Percentiles rank a stretch among this genome's conserved stretches.
Conservation (phyloP, 78 protist species). For the Tieghemostelium lacteum region DNA sequence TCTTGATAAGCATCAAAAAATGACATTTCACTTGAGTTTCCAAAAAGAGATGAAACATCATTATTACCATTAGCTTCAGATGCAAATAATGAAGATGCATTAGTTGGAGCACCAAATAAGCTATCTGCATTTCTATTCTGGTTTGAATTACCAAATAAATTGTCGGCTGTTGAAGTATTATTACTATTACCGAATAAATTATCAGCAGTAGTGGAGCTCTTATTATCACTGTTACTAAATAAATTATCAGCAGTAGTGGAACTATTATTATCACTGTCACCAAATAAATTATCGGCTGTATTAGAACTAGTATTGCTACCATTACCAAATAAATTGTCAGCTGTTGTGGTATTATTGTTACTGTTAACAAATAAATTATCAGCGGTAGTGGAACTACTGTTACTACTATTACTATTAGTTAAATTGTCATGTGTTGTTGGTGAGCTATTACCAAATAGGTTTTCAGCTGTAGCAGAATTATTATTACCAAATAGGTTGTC, state of each 20-base stretch:
- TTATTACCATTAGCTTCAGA: background rate
- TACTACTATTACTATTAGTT: background rate
- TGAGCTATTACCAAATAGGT: background rate
- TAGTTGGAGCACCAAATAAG: too few relatives aligned
- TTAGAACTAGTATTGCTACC: background rate
- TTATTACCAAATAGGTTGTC: background rate
- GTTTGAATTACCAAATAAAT: too few relatives aligned
- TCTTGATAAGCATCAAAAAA: background rate
- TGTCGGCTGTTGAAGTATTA: background rate
- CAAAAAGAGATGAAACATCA: background rate
- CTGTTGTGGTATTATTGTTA: background rate
- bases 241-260: too few relatives aligned
- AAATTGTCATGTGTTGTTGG: background rate
- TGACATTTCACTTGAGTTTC: background rate
- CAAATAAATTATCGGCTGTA: background rate
- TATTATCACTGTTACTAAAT: too few relatives aligned
- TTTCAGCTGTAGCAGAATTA: background rate
- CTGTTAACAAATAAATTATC: too few relatives aligned
- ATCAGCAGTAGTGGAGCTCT: background rate
- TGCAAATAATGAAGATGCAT: too few relatives aligned
- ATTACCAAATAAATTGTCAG: background rate
- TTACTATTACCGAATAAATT: too few relatives aligned
- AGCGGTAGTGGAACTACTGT: background rate
- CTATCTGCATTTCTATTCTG: too few relatives aligned
- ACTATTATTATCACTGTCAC: background rate